phyloP scores from a whole-genome alignment of 2,329 filamentous ascomycete genomes.

The Pestalotiopsis fici region DNA sequence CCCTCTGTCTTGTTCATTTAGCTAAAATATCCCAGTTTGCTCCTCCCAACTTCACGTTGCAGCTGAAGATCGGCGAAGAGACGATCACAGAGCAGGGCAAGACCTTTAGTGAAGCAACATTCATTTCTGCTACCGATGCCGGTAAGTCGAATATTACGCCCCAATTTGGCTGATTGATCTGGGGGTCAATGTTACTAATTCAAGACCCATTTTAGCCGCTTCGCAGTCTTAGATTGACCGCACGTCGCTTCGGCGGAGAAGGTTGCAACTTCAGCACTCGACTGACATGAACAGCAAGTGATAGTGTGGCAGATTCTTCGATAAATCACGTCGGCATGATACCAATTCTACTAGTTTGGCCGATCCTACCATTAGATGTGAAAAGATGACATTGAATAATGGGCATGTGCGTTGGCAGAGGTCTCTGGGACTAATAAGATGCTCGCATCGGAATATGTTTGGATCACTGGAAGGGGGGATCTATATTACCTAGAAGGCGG shows the following conservation, averaged over 20 bases:
- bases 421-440: neutral
- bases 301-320: neutral
- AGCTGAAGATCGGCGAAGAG: slow-evolving; percentile 82
- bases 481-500: neutral
- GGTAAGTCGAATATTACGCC: neutral
- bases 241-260: neutral
- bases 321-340: neutral
- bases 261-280: neutral
- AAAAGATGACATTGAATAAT: neutral
- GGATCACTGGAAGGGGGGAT: neutral
- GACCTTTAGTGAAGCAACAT: slow-evolving; percentile 90
- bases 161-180: neutral
- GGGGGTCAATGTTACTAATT: neutral
- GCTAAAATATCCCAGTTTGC: slow-evolving; percentile 59
- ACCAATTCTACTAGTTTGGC: neutral
- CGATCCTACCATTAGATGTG: neutral
- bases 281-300: neutral
- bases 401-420: slow-evolving; percentile 1
- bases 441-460: neutral
- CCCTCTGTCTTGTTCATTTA: neutral
- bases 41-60: slow-evolving; percentile 67
- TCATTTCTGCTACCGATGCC: slow-evolving; percentile 66
- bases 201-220: neutral
- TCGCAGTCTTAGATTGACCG: neutral
- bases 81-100: slow-evolving; percentile 76